Base-by-base conservation (phyloP, 345 rosid genomes). In the Hibiscus syriacus region DNA sequence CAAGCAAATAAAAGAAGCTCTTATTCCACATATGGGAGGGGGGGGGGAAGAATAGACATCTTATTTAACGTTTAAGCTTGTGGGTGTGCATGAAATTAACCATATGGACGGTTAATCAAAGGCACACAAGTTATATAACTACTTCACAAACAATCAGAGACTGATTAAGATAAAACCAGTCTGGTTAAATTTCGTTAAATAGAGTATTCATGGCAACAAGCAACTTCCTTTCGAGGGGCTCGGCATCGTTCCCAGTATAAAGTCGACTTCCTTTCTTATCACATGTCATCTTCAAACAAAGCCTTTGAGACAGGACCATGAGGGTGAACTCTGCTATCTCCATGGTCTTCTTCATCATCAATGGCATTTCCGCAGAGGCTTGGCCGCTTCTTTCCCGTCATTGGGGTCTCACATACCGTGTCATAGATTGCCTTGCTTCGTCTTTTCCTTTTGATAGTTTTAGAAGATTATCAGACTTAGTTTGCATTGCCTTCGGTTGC, bases 371-470 rank as follows among this genome's bases (percentile, higher is more conserved):
- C 68, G 36, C 52, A n/a, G n/a, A n/a, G n/a, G n/a, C n/a, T n/a
- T n/a, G n/a, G n/a, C n/a, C n/a, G n/a, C n/a, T n/a, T n/a, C n/a
- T n/a, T n/a, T n/a, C n/a, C n/a, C n/a, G n/a, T n/a, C n/a, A n/a
- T n/a, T n/a, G n/a, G n/a, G n/a, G n/a, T n/a, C n/a, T n/a, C n/a
- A n/a, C n/a, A n/a, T n/a, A n/a, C n/a, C n/a, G n/a, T n/a, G n/a
- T n/a, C n/a, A n/a, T n/a, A n/a, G n/a, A n/a, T n/a, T n/a, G n/a
- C n/a, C n/a, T n/a, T n/a, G n/a, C n/a, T n/a, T 39, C 67, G 14
- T 74, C 82, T 59, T 82, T 87, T 70, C 89, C 82, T 76, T 80
- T 89, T 2, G 84, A 68, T 6, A 66, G 73, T 82, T 83, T 88
- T 65, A 68, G 49, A 17, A 58, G 54, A 70, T 59, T 58, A 63